phyloP scores from a whole-genome alignment of 768 basidiomycete genomes.

The Lactarius hatsudake region DNA sequence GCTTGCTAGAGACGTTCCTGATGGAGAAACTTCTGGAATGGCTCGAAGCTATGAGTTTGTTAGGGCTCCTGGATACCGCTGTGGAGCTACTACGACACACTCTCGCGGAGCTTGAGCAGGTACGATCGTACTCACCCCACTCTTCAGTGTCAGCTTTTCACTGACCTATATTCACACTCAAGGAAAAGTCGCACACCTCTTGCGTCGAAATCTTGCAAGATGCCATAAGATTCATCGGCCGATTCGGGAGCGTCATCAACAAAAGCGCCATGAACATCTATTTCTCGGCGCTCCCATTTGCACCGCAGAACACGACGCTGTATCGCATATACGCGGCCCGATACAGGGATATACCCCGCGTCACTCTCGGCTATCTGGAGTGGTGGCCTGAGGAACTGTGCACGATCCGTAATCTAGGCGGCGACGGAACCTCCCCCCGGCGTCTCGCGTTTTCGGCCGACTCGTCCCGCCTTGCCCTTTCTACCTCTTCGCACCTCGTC shows the following conservation, averaged over 20 bases:
- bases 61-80: slow-evolving; percentile 12
- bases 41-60: slow-evolving; percentile 19
- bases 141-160: background rate
- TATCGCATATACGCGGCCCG: slow-evolving; percentile 20
- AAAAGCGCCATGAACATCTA: slow-evolving; percentile 20
- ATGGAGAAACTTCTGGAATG: slow-evolving; percentile 20
- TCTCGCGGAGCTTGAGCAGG: slow-evolving; percentile 9
- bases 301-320: slow-evolving; percentile 15
- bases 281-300: slow-evolving; percentile 18
- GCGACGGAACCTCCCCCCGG: slow-evolving; percentile 4
- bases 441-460: slow-evolving; percentile 13
- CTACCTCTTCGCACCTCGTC: slow-evolving; percentile 16
- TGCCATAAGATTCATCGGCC: slow-evolving; percentile 16
- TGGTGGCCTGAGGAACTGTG: slow-evolving; percentile 25
- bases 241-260: slow-evolving; percentile 15
- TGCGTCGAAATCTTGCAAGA: slow-evolving; percentile 18
- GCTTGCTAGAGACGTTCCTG: slow-evolving; percentile 15
- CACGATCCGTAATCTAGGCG: slow-evolving; percentile 16
- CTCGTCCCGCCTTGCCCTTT: slow-evolving; percentile 7
- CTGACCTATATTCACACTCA: background rate
- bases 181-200: slow-evolving; percentile 2
- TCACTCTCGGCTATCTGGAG: slow-evolving; percentile 32
- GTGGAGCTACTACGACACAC: slow-evolving; percentile 12
- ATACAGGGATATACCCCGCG: slow-evolving; percentile 21
- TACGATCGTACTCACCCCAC: background rate